Evolutionary conservation across 352 stramenopile genomes (phyloP).

Genomic region (Globisporangium viniferum): DNA sequence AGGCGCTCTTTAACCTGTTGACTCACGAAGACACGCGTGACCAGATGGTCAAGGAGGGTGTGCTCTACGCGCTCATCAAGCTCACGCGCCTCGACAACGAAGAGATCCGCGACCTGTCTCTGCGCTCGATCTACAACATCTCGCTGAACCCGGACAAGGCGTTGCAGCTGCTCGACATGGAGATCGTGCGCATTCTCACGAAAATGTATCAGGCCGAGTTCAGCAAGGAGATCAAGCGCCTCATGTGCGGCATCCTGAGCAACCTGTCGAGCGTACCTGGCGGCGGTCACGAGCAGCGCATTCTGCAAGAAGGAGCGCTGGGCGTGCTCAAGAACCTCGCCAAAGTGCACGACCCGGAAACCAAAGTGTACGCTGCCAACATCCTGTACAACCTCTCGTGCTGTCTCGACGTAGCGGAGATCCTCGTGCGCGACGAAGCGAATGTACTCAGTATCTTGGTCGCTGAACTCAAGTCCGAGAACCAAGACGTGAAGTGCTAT

Average conservation of each 20-base stretch:
- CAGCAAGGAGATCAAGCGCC: constrained; percentile 73
- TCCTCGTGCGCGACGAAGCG: constrained; percentile 66
- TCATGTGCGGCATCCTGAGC: constrained; percentile 73
- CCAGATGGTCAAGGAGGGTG: constrained; percentile 68
- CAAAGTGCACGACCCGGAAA: constrained; percentile 75
- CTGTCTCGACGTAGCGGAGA: constrained; percentile 34
- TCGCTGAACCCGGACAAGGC: constrained; percentile 49
- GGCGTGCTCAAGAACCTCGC: constrained; percentile 64
- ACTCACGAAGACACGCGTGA: constrained; percentile 73
- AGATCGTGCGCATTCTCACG: constrained; percentile 68
- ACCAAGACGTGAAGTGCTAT: constrained; percentile 61
- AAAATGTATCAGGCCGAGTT: constrained; percentile 79
- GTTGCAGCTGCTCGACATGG: constrained; percentile 66
- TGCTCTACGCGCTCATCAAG: constrained; percentile 85
- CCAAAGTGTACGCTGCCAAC: constrained; percentile 82
- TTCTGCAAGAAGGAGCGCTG: constrained; percentile 62
- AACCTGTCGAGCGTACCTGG: constrained; percentile 48
- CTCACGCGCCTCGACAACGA: constrained; percentile 75
- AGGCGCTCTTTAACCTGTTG: constrained; percentile 85
- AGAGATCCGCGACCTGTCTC: constrained; percentile 63
- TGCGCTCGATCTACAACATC: constrained; percentile 79
- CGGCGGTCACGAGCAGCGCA: constrained; percentile 33
- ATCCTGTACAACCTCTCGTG: constrained; percentile 82
- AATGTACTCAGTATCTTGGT: constrained; percentile 68
- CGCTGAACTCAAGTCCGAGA: constrained; percentile 64